A percentile compares a stretch with the other conserved stretches of the same genome.
Conservation (phyloP, 1,284 basidiomycete species). For the Pseudozyma flocculosa region DNA sequence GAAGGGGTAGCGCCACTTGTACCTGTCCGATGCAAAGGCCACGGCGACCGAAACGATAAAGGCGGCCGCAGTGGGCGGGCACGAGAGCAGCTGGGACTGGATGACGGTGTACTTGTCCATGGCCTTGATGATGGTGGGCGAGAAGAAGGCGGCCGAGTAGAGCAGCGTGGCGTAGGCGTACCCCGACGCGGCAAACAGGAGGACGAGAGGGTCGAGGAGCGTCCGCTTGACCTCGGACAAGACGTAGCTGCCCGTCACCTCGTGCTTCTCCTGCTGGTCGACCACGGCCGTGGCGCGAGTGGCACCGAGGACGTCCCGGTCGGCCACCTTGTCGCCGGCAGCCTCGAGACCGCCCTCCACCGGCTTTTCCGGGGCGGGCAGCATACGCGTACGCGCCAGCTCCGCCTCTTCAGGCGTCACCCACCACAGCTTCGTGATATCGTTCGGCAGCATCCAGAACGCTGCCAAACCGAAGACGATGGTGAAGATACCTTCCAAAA, state of each 20-base stretch:
- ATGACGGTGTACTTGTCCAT: constrained; percentile 23
- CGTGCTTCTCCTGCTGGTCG: constrained; percentile 7
- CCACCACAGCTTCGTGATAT: constrained; percentile 38
- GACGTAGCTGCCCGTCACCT: constrained; percentile 26
- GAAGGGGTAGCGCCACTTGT: constrained; percentile 31
- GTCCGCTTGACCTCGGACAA: constrained; percentile 34
- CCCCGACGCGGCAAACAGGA: constrained; percentile 31
- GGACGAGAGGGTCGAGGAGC: constrained; percentile 34
- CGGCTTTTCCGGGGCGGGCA: neutral
- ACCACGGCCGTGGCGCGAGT: constrained; percentile 15
- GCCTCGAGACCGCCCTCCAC: no score
- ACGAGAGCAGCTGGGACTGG: constrained; percentile 44
- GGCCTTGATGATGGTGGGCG: constrained; percentile 46
- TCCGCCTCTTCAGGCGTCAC: constrained; percentile 31
- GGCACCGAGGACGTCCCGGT: constrained; percentile 7
- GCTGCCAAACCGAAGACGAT: constrained; percentile 37
- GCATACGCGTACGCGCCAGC: constrained; percentile 7
- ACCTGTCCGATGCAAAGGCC: constrained; percentile 43
- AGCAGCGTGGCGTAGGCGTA: constrained; percentile 38
- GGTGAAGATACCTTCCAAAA: constrained; percentile 50
- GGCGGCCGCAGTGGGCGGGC: constrained; percentile 43
- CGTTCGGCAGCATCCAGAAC: constrained; percentile 42
- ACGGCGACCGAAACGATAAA: constrained; percentile 41
- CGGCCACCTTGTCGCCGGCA: no score
- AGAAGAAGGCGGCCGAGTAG: constrained; percentile 48